Evolutionary conservation across 2,329 filamentous ascomycete species (phyloP).

Genomic region (Conoideocrella luteorostrata): DNA sequence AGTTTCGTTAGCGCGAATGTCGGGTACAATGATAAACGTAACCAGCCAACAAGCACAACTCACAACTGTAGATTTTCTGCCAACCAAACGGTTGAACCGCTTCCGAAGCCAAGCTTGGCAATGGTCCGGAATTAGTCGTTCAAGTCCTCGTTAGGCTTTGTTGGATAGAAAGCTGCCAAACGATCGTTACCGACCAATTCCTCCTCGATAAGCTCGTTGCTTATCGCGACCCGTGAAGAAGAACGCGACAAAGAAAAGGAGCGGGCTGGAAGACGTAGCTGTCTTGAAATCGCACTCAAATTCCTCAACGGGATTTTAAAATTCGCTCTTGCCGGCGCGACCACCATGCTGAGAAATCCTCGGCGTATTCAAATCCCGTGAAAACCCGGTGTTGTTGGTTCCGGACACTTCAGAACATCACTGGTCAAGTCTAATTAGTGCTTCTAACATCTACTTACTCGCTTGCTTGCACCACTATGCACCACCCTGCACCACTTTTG

Average conservation of each 20-base stretch:
- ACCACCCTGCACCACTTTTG: no score
- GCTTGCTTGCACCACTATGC: no score
- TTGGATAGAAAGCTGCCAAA: no score
- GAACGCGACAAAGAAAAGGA: not conserved
- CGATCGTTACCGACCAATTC: conserved; percentile 10
- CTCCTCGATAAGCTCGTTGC: conserved; percentile 14
- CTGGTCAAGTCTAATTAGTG: no score
- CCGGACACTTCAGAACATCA: not conserved
- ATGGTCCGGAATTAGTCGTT: conserved; percentile 26
- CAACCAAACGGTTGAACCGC: conserved; percentile 31
- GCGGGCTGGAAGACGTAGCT: not conserved
- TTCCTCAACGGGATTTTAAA: not conserved
- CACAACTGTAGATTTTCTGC: conserved; percentile 19
- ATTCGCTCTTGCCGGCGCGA: not conserved
- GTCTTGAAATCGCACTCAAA: not conserved
- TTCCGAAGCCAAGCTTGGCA: conserved; percentile 30
- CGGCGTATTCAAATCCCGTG: not conserved
- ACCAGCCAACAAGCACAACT: not conserved
- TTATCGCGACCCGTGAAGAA: not conserved
- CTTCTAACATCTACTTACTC: no score
- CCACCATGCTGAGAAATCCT: not conserved
- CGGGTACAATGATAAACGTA: not conserved
- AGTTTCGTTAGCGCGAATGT: not conserved
- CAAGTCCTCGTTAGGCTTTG: conserved; percentile 21
- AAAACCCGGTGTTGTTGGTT: no score